phyloP scores from a whole-genome alignment of 768 basidiomycete genomes.

The Calocybe gangraenosa region DNA sequence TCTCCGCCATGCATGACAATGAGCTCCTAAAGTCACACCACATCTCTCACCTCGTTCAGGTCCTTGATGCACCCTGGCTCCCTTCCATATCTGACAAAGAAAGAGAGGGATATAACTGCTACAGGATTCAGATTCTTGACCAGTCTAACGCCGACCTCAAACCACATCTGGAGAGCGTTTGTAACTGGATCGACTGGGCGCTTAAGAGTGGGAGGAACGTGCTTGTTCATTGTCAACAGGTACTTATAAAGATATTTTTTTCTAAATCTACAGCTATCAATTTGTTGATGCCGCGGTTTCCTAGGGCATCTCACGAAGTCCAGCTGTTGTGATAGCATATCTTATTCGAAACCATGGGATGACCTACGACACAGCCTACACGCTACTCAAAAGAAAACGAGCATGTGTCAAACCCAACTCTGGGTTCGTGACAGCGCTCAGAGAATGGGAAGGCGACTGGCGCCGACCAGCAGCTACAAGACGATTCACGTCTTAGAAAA shows the following conservation, averaged over 20 bases:
- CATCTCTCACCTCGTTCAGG: constrained; percentile 58
- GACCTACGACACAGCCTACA: constrained; percentile 63
- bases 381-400: constrained; percentile 58
- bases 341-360: constrained; percentile 72
- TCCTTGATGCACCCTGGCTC: constrained; percentile 61
- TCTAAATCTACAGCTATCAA: no score
- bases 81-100: constrained; percentile 30
- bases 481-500: constrained; percentile 18
- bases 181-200: constrained; percentile 59
- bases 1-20: constrained; percentile 54
- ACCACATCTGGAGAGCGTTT: constrained; percentile 66
- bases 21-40: constrained; percentile 43
- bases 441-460: constrained; percentile 49
- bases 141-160: constrained; percentile 55
- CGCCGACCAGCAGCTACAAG: constrained; percentile 16
- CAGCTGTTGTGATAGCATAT: constrained; percentile 77
- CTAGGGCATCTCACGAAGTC: constrained; percentile 75
- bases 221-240: constrained; percentile 82
- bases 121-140: constrained; percentile 69
- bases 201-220: constrained; percentile 60
- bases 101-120: constrained; percentile 45
- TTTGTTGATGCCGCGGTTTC: no score
- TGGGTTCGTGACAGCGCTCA: constrained; percentile 61
- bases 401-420: constrained; percentile 76
- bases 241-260: no score